Base-by-base conservation (phyloP, 371 early-diverging fungal species). In the Apophysomyces ossiformis region DNA sequence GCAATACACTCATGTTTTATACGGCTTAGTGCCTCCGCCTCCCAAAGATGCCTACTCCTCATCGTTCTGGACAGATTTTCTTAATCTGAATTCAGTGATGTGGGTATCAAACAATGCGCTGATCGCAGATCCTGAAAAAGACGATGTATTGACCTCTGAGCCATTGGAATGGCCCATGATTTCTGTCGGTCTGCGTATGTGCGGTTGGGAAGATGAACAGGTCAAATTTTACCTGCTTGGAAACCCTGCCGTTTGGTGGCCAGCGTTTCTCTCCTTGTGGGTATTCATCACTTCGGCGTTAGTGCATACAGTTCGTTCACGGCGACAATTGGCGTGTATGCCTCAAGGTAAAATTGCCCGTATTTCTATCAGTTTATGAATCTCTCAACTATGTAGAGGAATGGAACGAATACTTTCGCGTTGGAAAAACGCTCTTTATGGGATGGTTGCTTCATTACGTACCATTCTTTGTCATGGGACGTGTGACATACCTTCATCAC, bases 401-500 rank as follows among this genome's bases (percentile, higher is more conserved):
- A 58, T 91, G 92, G 89, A 77, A 86, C 12, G 76, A 89, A 16
- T 95, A 93, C 65, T 61, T 77, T n/a, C 88, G 85, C 60, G 89
- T 85, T n/a, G 87, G 86, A 43, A 90, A 92, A 70, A 74, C 91
- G 12, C 85, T 93, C 60, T 77, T 85, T 69, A 71, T 89, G 15
- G 99, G 99, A 13, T 99, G 99, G 98, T 81, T 93, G 61, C 81
- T 99, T 58, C 99, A 99, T 74, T 99, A 97, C 78, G 45, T 95
- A 26, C 99, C 99, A 4, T 99, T 99, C 83, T 97, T 88, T 73
- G 87, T 98, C 68, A 97, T 99, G 96, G 97, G 96, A 12, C 92
- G 99, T 46, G 99, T 99, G 18, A 94, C 93, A 0, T 99, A 98
- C 75, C 81, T 99, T 45, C 99, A 99, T 77, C 99, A 99, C 76